Conservation (phyloP, 306 rosid genomes). For the Leucaena leucocephala region DNA sequence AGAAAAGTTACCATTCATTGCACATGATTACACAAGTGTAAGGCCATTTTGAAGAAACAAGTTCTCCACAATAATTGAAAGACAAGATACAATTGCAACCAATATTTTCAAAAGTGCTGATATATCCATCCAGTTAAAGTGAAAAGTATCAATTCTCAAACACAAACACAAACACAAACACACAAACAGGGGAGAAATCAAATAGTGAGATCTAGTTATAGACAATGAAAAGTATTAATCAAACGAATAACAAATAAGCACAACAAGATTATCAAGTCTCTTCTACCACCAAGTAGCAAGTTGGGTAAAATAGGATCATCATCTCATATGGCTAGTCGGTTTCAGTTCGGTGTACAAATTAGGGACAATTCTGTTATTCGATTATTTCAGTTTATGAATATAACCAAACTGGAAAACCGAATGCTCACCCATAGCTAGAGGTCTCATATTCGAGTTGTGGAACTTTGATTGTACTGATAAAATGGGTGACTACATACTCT, state of each 20-base stretch:
- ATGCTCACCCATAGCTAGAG: not conserved
- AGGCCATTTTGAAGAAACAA: not conserved
- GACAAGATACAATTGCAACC: not conserved
- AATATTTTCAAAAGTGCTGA: not conserved
- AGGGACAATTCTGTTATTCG: too few relatives aligned
- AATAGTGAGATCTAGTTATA: not conserved
- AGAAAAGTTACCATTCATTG: not conserved
- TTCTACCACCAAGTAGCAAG: not conserved
- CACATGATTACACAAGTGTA: not conserved
- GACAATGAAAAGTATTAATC: conserved; percentile 9
- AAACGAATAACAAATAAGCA: not conserved
- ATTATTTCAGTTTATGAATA: too few relatives aligned
- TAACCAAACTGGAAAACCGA: too few relatives aligned
- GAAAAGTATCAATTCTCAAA: not conserved
- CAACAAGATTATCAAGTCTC: not conserved
- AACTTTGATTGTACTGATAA: conserved; percentile 1
- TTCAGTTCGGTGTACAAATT: too few relatives aligned
- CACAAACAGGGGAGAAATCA: not conserved
- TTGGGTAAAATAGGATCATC: not conserved
- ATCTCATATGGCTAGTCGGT: not conserved
- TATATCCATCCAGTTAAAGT: not conserved
- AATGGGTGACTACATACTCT: not conserved
- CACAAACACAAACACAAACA: not conserved
- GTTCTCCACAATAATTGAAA: not conserved
- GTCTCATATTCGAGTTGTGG: too few relatives aligned